Base-by-base conservation (phyloP, 208 protist genomes). In the Trypanosoma cruzi region DNA sequence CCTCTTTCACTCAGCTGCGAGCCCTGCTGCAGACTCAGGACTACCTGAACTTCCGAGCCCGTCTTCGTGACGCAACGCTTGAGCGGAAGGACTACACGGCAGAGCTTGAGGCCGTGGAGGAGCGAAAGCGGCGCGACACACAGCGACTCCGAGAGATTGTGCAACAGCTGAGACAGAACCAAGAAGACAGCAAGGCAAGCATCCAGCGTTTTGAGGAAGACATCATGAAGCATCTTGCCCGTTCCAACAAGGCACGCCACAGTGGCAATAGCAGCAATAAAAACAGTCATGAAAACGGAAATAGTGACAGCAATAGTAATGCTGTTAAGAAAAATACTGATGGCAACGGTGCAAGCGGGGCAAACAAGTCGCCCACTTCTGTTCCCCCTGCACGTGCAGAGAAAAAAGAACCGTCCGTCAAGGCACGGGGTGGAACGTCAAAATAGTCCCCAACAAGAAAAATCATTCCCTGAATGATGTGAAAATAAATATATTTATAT, bases 1-100 rank as follows among this genome's bases (percentile, higher is more conserved):
- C 76, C 1, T 75, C 87, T 40, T 68, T 92, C 70, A 73, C 76
- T 63, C 80, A 86, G 65, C 74, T 95, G 52, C 86, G 84, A 0
- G 73, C 68, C 0, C 53, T 90, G 6, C 55, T 95, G 13, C 81
- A 90, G 71, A 83, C 84, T 64, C 71, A 88, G 67, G 86, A 95
- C 58, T 88, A 90, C 71, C 72, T 92, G 42, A 85, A 79, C 69
- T 80, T 84, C 62, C 81, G 84, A 2, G 68, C 82, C 36, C 84
- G 80, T 32, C 80, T 89, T 40, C 86, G 84, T 22, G 82, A 89
- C 1, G 66, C 76, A 66, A 77, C 75, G 29, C 84, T 89, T 60
- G 77, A 90, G 67, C 77, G 76, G 11, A 74, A 71, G 4, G 75
- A 92, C 75, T 85, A 86, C 60, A 79, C 79, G n/a, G 69, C 83